phyloP scores from a whole-genome alignment of 257 asterid species.

The Mentha longifolia region DNA sequence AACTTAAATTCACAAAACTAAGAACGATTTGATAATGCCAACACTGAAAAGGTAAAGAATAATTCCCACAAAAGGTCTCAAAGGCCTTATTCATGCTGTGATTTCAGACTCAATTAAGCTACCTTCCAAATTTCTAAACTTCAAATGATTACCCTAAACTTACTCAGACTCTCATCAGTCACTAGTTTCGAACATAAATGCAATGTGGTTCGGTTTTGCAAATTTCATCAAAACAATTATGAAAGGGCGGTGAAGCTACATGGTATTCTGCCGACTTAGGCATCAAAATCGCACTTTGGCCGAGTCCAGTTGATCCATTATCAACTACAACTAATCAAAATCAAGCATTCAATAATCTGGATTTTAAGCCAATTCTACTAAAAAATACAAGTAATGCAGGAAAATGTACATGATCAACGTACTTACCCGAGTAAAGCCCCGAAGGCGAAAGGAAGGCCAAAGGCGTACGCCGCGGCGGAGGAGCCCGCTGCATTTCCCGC shows the following conservation, averaged over 20 bases:
- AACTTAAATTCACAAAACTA: not conserved
- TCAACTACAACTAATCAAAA: not conserved
- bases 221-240: not conserved
- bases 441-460: conserved; percentile 60
- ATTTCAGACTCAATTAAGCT: not conserved
- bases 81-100: not conserved
- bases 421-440: conserved; percentile 60
- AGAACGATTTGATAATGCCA: not conserved
- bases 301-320: not conserved
- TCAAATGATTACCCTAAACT: not conserved
- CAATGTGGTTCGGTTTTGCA: not conserved
- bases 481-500: conserved; percentile 45
- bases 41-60: not conserved
- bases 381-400: not conserved
- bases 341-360: not conserved
- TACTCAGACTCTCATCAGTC: not conserved
- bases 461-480: conserved; percentile 48
- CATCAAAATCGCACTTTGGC: not conserved
- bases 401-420: not conserved
- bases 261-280: not conserved
- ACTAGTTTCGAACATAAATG: not conserved
- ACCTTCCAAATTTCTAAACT: not conserved
- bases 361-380: not conserved
- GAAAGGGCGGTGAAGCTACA: not conserved
- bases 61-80: not conserved